These are phyloP conservation scores for Candida tropicalis DNA, from an alignment of 1,139 yeast species.

Conservation along the genomic window DNA sequence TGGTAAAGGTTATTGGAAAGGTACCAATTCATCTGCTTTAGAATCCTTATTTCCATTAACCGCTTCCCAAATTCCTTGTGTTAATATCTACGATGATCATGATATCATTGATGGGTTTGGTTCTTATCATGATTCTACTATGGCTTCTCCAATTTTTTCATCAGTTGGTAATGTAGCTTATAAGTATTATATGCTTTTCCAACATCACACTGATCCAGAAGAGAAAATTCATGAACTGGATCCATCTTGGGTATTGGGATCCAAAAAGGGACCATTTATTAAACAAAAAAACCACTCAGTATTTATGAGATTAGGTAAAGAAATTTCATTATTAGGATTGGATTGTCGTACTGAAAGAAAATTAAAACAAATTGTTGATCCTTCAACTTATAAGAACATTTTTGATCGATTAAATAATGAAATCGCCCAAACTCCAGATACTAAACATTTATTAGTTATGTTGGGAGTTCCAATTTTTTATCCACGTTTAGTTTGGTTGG, in stretches of 20 bases:
- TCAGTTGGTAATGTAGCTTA: slow-evolving; percentile 79
- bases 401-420: slow-evolving; percentile 64
- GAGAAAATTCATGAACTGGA: slow-evolving; percentile 47
- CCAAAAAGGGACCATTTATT: slow-evolving; percentile 64
- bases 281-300: slow-evolving; percentile 64
- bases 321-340: slow-evolving; percentile 71
- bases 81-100: slow-evolving; percentile 87
- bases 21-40: slow-evolving; percentile 61
- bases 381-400: slow-evolving; percentile 57
- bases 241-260: slow-evolving; percentile 61
- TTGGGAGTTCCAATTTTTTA: slow-evolving; percentile 94
- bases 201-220: slow-evolving; percentile 68
- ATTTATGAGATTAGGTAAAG: slow-evolving; percentile 73
- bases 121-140: slow-evolving; percentile 74
- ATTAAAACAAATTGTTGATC: slow-evolving; percentile 56
- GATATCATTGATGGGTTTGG: slow-evolving; percentile 97
- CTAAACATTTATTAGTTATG: slow-evolving; percentile 78
- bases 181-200: slow-evolving; percentile 87
- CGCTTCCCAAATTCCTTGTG: slow-evolving; percentile 77
- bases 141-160: slow-evolving; percentile 67
- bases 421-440: slow-evolving; percentile 46
- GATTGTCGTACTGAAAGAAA: slow-evolving; percentile 94
- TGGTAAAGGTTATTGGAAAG: slow-evolving; percentile 85
- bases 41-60: slow-evolving; percentile 75
- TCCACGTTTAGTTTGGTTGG: slow-evolving; percentile 91